Base-by-base conservation (phyloP, 2,329 filamentous ascomycete species). In the Fusarium gaditjirri region DNA sequence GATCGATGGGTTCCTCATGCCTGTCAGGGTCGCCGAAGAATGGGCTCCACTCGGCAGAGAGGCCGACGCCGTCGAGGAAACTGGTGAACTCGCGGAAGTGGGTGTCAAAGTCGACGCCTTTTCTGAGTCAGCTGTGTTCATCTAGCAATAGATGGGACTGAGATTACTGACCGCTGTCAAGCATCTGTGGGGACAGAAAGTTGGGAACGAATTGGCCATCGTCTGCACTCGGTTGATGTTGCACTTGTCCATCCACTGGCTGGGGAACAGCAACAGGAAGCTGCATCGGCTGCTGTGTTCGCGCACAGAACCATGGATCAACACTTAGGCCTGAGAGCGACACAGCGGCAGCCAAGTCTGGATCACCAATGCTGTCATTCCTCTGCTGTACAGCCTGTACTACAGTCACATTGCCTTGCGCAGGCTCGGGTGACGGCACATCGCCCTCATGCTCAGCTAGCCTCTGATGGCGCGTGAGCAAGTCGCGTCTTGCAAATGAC, bases 401-500 rank as follows among this genome's bases (percentile, higher is more conserved):
- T 12, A 55, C 33, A 16, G 27, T 19, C 6, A 38, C 55, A 12
- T 13, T 10, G 3, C 3, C 41, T 25, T 31, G 46, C 8, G 19
- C 19, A 19, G 57, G 44, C 7, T 41, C 49, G 16, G 63, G 50
- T 2, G 63, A 49, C 6, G 61, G 46, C 0, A 14, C 33, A 5
- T 53, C 64, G 21, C 44, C 46, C 19, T 67, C 46, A 42, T 66
- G 61, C 61, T 60, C 64, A 14, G 64, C 25, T 53, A 67, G 14
- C 14, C 64, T 52, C 3, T 84, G 80, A 68, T 85, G 84, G 27
- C 84, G 81, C 52, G 83, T 84, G 70, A 85, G 74, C 19, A 85
- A 76, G 72, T 85, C 84, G 25, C 84, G 80, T 25, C 84, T 80
- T 14, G 84, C 81, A 70, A 85, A 85, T 4, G 84, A 82, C 16